Conservation (phyloP, 495 filamentous ascomycete species). For the Aspergillus bertholletiae region DNA sequence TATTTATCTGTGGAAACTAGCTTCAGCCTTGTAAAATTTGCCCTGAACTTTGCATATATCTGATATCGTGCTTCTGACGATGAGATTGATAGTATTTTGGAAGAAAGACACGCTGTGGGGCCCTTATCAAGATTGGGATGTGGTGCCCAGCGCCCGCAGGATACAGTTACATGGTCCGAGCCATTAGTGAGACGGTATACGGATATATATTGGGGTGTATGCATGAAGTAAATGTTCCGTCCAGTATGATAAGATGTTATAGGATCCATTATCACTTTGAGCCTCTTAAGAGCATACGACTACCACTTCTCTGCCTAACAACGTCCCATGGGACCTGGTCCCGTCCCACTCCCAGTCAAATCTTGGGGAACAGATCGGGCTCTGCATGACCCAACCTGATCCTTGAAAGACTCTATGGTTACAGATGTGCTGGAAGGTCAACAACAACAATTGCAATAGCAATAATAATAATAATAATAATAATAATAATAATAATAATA, state of each 20-base stretch:
- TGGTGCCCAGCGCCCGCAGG: neutral
- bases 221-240: no score
- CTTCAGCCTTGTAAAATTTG: neutral
- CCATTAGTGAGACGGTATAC: neutral
- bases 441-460: no score
- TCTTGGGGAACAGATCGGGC: neutral
- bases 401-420: neutral
- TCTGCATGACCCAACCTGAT: neutral
- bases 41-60: constrained; percentile 6
- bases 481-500: no score
- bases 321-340: no score
- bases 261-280: no score
- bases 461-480: no score
- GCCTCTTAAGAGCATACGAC: neutral
- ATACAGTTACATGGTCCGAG: neutral
- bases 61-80: no score
- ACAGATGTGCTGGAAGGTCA: no score
- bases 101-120: neutral
- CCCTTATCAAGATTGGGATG: neutral
- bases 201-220: no score
- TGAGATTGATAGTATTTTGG: neutral
- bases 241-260: no score
- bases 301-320: neutral
- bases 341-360: neutral
- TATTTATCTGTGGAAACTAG: neutral